A percentile compares a stretch with the other conserved stretches of the same genome.
Evolutionary conservation across 495 filamentous ascomycete species (phyloP).

Genomic region (Aspergillus leporis): DNA sequence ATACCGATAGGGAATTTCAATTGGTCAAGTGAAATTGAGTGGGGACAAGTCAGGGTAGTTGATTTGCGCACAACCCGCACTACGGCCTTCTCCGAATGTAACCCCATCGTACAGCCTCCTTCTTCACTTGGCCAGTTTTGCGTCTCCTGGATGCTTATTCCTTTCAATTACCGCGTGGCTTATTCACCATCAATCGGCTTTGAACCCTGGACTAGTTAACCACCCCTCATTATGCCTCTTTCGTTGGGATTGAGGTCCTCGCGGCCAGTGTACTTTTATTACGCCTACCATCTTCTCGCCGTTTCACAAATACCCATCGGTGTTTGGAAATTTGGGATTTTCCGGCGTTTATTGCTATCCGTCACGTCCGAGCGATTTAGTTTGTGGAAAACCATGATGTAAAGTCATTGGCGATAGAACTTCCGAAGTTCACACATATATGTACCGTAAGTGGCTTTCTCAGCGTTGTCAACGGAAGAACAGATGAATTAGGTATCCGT

Average conservation of each 20-base stretch:
- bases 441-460: too few relatives aligned
- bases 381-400: too few relatives aligned
- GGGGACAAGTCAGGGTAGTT: background rate
- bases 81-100: background rate
- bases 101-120: background rate
- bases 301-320: background rate
- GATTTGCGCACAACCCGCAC: background rate
- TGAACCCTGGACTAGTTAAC: background rate
- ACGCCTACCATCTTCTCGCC: background rate
- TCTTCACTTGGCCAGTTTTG: background rate
- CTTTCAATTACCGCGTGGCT: background rate
- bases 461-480: too few relatives aligned
- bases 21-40: background rate
- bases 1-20: background rate
- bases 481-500: too few relatives aligned
- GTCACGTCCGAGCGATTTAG: too few relatives aligned
- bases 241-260: background rate
- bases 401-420: too few relatives aligned
- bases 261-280: background rate
- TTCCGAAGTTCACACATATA: too few relatives aligned
- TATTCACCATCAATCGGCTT: background rate
- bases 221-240: background rate
- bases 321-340: too few relatives aligned
- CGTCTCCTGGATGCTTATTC: background rate
- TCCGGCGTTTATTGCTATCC: too few relatives aligned